Evolutionary conservation across 78 protist genomes (phyloP).

Genomic region (Protostelium mycophagum): DNA sequence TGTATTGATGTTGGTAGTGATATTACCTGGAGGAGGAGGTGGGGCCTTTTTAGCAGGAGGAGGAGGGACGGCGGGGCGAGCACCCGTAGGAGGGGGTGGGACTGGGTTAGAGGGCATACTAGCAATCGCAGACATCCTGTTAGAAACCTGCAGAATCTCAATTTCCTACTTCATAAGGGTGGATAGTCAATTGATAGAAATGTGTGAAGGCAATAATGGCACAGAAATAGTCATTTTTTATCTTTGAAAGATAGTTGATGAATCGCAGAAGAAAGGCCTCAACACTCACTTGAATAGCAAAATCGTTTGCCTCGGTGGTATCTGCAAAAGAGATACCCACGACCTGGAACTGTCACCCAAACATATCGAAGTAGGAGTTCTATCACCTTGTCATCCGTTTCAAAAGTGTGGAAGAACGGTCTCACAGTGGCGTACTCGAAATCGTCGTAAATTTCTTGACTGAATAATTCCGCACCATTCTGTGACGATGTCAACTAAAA

Average conservation of each 20-base stretch:
- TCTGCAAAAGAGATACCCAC: slow-evolving; percentile 64
- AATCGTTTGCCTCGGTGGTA: slow-evolving; percentile 37
- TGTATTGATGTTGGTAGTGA: not conserved
- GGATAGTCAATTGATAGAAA: too few species aligned
- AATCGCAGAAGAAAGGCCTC: slow-evolving; percentile 2
- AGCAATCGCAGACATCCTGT: too few species aligned
- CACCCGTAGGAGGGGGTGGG: not conserved
- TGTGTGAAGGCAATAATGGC: not conserved
- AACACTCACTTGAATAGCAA: not conserved
- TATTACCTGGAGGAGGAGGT: not conserved
- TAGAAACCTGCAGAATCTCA: too few species aligned
- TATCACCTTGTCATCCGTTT: slow-evolving; percentile 44
- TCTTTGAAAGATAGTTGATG: not conserved
- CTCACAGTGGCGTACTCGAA: slow-evolving; percentile 24
- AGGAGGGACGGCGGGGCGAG: not conserved
- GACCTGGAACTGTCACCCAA: slow-evolving; percentile 51
- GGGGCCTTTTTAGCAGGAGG: not conserved
- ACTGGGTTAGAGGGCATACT: too few species aligned
- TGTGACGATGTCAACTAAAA: not conserved
- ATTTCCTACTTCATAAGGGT: too few species aligned
- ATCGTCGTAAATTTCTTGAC: slow-evolving; percentile 60
- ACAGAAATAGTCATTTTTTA: not conserved
- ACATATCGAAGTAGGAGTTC: slow-evolving; percentile 27
- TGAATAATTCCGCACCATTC: slow-evolving; percentile 20
- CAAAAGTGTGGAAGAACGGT: slow-evolving; percentile 57